Evolutionary conservation across 2,329 filamentous ascomycete genomes (phyloP), one percentile per base, ranked within the genome.

Genomic region (Fusarium domesticum): DNA sequence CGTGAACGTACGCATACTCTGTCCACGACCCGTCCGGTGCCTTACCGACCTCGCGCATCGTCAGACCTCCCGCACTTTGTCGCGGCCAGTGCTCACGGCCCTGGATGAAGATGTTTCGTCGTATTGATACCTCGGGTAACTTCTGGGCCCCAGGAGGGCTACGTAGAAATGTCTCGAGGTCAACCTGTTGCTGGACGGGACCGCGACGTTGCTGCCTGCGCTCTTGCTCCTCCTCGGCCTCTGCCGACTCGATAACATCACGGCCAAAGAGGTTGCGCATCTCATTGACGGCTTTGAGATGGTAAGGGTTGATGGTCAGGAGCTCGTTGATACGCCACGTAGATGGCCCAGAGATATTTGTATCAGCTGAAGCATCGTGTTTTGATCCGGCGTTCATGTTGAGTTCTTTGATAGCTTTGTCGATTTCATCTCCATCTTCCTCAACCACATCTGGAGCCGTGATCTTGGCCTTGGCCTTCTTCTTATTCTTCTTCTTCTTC

Each of bases 41-140:
- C 47, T 70, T 68, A 35, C 65, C 65, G 14, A 78, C 44, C 49
- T 72, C 70, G 57, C 85, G 81, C 91, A 98, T 96, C 7, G 83
- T 84, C 43, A 98, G 72, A 0, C 93, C 93, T 14, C 87, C 88
- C 25, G 86, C 84, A 1, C 89, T 81, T 39, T 84, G 83, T 23
- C 81, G 76, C 4, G 90, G 91, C 91, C 91, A 96, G 39, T 87
- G 82, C 52, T 93, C 89, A 60, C 89, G 91, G 37, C 88, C 89
- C 56, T 90, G 86, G 47, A 95, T 82, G 61, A 96, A 92, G 11
- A 88, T 77, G 60, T 96, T 96, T 28, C 85, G 80, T 35, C 87
- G 80, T 20, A 88, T 72, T 16, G 85, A 83, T 23, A 89, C 74
- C 40, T 89, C 84, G 1, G 83, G 80, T 39, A 93, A 74, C 55